Evolutionary conservation across 352 stramenopile species (phyloP).

Genomic region (Globisporangium barbulae): DNA sequence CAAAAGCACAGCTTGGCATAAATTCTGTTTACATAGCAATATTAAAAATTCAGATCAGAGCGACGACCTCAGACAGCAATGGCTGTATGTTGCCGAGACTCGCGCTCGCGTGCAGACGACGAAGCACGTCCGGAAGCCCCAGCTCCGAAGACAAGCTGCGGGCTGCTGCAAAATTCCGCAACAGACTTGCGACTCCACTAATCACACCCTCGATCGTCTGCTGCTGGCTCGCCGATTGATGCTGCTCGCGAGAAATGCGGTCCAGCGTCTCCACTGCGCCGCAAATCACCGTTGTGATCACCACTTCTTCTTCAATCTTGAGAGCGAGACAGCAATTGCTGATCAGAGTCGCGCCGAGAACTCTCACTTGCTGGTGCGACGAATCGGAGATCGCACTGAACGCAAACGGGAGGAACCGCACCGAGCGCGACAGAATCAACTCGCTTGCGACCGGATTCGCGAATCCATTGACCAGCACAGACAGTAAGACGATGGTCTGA

Average conservation of each 20-base stretch:
- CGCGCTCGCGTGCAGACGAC: constrained; percentile 42
- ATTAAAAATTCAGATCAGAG: constrained; percentile 41
- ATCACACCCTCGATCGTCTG: constrained; percentile 63
- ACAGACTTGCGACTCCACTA: constrained; percentile 52
- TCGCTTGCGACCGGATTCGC: constrained; percentile 50
- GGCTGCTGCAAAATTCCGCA: constrained; percentile 58
- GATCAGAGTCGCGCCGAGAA: constrained; percentile 59
- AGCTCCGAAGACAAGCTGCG: constrained; percentile 60
- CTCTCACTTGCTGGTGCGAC: constrained; percentile 34
- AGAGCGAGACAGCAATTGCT: constrained; percentile 72
- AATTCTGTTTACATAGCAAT: constrained; percentile 4
- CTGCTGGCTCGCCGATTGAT: constrained; percentile 28
- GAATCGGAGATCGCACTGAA: constrained; percentile 53
- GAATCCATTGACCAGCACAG: constrained; percentile 65
- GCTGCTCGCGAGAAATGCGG: constrained; percentile 37
- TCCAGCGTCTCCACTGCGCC: constrained; percentile 69
- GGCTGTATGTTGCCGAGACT: constrained; percentile 42
- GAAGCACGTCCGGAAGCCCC: constrained; percentile 60
- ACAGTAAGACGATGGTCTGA: constrained; percentile 55
- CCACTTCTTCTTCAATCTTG: constrained; percentile 60
- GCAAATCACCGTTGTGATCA: constrained; percentile 70
- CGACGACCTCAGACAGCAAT: constrained; percentile 55
- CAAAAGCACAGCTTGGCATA: background rate
- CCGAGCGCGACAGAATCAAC: constrained; percentile 38
- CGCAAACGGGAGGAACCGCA: constrained; percentile 64